These are phyloP conservation scores for Baorangia bicolor DNA, from an alignment of 768 basidiomycete genomes.

Conservation along the genomic window DNA sequence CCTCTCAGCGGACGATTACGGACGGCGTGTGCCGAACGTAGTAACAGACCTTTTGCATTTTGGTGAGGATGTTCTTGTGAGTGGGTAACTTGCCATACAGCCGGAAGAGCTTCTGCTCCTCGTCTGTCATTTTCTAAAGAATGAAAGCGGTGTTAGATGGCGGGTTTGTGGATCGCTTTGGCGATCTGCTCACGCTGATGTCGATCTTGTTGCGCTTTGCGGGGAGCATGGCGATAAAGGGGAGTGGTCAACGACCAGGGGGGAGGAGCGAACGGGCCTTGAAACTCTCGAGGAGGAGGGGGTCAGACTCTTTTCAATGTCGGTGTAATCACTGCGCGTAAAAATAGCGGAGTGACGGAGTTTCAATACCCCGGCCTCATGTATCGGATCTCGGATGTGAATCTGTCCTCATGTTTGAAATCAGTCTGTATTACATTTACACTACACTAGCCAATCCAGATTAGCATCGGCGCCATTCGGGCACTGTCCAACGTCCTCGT, in stretches of 20 bases:
- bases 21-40: background rate
- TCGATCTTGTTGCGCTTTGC: slow-evolving; percentile 89
- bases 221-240: slow-evolving; percentile 58
- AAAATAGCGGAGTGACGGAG: slow-evolving; percentile 30
- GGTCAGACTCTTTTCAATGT: slow-evolving; percentile 13
- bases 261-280: slow-evolving; percentile 30
- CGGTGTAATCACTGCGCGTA: slow-evolving; percentile 18
- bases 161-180: background rate
- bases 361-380: slow-evolving; percentile 25
- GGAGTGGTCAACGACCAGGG: slow-evolving; percentile 13
- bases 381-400: slow-evolving; percentile 30
- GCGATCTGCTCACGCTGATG: slow-evolving; percentile 67
- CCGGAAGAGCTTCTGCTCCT: slow-evolving; percentile 92
- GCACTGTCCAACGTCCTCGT: slow-evolving; percentile 2
- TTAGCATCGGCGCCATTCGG: background rate
- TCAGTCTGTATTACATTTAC: slow-evolving; percentile 7
- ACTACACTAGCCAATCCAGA: slow-evolving; percentile 1
- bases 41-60: slow-evolving; percentile 86
- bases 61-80: slow-evolving; percentile 89
- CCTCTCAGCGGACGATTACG: slow-evolving; percentile 7
- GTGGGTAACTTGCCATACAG: slow-evolving; percentile 94
- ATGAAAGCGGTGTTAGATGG: slow-evolving; percentile 17
- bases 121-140: slow-evolving; percentile 70
- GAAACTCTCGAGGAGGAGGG: background rate
- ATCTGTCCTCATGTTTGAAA: slow-evolving; percentile 22